These are phyloP conservation scores for Alternaria rosae DNA, from an alignment of 2,329 filamentous ascomycete genomes.

Conservation along the genomic window DNA sequence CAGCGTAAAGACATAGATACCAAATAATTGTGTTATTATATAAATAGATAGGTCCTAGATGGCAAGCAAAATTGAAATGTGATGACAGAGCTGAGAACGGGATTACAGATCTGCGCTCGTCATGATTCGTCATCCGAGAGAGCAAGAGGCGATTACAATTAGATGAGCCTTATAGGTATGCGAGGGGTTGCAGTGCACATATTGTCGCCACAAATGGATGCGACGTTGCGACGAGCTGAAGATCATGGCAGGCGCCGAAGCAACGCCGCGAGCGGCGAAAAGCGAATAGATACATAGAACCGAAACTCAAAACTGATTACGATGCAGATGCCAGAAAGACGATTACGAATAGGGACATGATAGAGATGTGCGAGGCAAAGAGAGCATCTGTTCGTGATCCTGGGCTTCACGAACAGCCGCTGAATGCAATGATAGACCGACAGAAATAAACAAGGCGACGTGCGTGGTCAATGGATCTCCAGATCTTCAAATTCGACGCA, in stretches of 20 bases:
- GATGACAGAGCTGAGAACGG: not conserved
- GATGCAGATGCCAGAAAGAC: not conserved
- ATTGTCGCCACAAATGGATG: not conserved
- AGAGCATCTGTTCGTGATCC: not conserved
- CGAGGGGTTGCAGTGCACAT: not conserved
- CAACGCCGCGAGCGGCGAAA: conserved; percentile 1
- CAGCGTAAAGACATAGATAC: not conserved
- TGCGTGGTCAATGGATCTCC: conserved; percentile 46
- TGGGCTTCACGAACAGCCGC: not conserved
- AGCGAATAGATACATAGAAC: conserved; percentile 12
- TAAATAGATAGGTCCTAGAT: not conserved
- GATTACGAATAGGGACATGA: not conserved
- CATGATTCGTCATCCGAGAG: conserved; percentile 20
- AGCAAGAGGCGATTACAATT: conserved; percentile 3
- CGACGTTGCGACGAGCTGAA: not conserved
- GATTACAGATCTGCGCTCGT: not conserved
- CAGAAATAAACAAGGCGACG: not conserved
- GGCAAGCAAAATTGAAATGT: not conserved
- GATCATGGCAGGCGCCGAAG: not conserved
- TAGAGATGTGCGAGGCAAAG: not conserved
- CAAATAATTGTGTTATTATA: not conserved
- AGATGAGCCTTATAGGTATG: not conserved
- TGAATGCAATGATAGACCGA: not conserved
- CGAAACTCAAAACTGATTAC: not conserved
- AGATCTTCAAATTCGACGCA: conserved; percentile 53